Conservation (phyloP, 805 yeast genomes). For the Tetrapisispora iriomotensis region DNA sequence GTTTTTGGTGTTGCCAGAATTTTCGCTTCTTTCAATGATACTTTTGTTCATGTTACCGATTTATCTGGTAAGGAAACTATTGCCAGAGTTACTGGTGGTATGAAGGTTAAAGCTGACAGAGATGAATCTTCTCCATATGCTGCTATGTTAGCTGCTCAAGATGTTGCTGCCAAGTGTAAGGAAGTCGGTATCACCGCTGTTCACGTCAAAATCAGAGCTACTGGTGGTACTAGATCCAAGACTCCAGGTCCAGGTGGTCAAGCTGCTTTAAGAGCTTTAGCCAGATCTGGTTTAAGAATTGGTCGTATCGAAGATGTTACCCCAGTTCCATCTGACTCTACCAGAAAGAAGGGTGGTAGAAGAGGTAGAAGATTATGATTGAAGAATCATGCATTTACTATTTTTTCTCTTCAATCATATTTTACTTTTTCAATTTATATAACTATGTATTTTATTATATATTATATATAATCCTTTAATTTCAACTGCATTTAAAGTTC, state of each 20-base stretch:
- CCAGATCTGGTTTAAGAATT: slow-evolving; percentile 99
- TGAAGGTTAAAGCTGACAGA: slow-evolving; percentile 99
- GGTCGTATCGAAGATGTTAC: slow-evolving; percentile 99
- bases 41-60: slow-evolving; percentile 99
- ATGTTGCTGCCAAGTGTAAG: slow-evolving; percentile 96
- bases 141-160: slow-evolving; percentile 99
- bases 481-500: too few relatives aligned
- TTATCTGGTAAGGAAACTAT: slow-evolving; percentile 99
- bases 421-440: too few relatives aligned
- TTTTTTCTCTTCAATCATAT: too few relatives aligned
- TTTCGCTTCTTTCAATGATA: slow-evolving; percentile 99
- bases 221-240: slow-evolving; percentile 99
- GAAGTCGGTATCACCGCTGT: slow-evolving; percentile 99
- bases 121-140: slow-evolving; percentile 99
- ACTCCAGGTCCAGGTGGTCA: slow-evolving; percentile 99
- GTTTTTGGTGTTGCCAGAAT: slow-evolving; percentile 99
- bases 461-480: too few relatives aligned
- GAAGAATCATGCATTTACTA: background rate
- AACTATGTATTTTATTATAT: too few relatives aligned
- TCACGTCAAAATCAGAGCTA: slow-evolving; percentile 99
- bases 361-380: slow-evolving; percentile 99
- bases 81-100: slow-evolving; percentile 99
- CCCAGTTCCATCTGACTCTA: slow-evolving; percentile 99
- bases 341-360: slow-evolving; percentile 99
- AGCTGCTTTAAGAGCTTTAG: slow-evolving; percentile 97